Evolutionary conservation across 2,329 filamentous ascomycete species (phyloP).

Genomic region (Aspergillus candidus): DNA sequence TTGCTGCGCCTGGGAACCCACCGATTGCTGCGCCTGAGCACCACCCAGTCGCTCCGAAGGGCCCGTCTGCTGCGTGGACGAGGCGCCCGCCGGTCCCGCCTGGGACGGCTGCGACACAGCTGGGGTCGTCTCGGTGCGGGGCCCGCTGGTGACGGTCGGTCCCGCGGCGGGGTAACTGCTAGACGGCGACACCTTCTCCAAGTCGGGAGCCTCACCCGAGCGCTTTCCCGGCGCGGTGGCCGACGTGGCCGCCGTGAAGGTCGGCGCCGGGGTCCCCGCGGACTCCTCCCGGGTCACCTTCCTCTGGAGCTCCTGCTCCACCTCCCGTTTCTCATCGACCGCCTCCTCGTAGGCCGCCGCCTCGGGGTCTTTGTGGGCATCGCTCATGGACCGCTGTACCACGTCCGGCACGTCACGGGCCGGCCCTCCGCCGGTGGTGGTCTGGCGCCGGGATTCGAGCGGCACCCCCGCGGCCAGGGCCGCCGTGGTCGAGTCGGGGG

Average conservation of each 20-base stretch:
- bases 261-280: slow-evolving; percentile 36
- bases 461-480: slow-evolving; percentile 41
- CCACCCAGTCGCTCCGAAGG: no score
- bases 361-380: slow-evolving; percentile 59
- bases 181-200: slow-evolving; percentile 12
- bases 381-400: slow-evolving; percentile 41
- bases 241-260: slow-evolving; percentile 33
- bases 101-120: neutral
- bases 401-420: slow-evolving; percentile 36
- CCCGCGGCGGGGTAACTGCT: slow-evolving; percentile 16
- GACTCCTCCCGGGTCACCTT: slow-evolving; percentile 33
- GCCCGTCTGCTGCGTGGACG: no score
- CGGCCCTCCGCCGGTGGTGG: slow-evolving; percentile 14
- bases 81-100: neutral
- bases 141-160: slow-evolving; percentile 15
- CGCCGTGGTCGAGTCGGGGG: slow-evolving; percentile 43
- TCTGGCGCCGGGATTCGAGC: slow-evolving; percentile 31
- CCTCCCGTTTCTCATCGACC: slow-evolving; percentile 66
- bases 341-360: slow-evolving; percentile 62
- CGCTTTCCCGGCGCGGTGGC: slow-evolving; percentile 29
- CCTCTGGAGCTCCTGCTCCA: slow-evolving; percentile 68
- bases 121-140: neutral
- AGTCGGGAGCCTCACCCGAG: slow-evolving; percentile 7
- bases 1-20: slow-evolving; percentile 2
- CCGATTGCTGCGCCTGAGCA: slow-evolving; percentile 3